Base-by-base conservation (phyloP, 208 protist species). In the Tritrichomonas foetus region DNA sequence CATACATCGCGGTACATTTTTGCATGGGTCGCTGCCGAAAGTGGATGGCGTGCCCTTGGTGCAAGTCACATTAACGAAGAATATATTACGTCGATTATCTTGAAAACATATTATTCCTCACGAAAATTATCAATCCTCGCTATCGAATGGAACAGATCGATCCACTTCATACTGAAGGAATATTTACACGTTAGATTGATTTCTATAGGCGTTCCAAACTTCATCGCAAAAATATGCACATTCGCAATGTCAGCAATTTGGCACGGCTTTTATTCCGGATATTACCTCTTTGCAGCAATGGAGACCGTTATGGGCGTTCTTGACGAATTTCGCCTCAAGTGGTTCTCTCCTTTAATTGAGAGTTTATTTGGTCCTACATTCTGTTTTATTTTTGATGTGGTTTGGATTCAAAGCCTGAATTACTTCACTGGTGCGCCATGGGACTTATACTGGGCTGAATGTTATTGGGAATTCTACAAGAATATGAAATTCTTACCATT, bases 261-360 rank as follows among this genome's bases (percentile, higher is more conserved):
- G 78, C 78, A 89, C 27, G 78, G 78, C 30, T 89, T 89, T 89
- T 89, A 61, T 39, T 22, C 78, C 14, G 78, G 78, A 89, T 89
- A 89, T 57, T 89, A 89, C 39, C 3, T 89, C 0, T 57, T 53
- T 0, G 78, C 47, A 20, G 30, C 44, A 3, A 20, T 89, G 33
- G 78, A 53, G 16, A 33, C 44, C 5, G 11, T 30, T 22, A 57
- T 53, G 0, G 44, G 25, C 39, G 30, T 89, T 0, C 3, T 89
- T 22, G 78, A 89, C 16, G 41, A 44, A 14, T 20, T 89, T 3
- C 33, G 78, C n/a, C 20, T 89, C 8, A 57, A 89, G 57, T 39
- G 41, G 27, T 89, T 89, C 27, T 41, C 47, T 0, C 78, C 78
- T 39, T 20, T 89, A 39, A 8, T 89, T 11, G 78, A 89, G 36